Evolutionary conservation across 805 yeast species (phyloP), one percentile per base, ranked within the genome.

Genomic region (Candida incommunis): DNA sequence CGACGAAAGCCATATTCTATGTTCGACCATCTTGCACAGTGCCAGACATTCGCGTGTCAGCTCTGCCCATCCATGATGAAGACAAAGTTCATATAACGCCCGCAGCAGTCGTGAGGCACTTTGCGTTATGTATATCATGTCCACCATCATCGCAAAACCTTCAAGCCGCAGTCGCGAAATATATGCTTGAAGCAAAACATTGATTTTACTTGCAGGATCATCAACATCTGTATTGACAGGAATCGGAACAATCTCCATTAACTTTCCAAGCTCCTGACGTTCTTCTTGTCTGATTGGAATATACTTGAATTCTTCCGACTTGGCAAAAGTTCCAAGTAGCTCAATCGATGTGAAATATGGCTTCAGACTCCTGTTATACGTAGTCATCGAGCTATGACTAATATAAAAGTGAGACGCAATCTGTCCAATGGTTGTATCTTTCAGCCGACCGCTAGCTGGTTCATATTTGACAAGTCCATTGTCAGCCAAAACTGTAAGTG

Each of bases 91-190:
- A 58, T 74, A 78, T 50, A 94, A 72, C 0, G 97, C 96, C 46
- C 96, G 66, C 46, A 88, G 67, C 31, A 92, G 62, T 57, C 99
- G 72, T 2, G 94, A 90, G 1, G 96, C 96, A 35, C 94, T 85
- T 61, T 92, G 97, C 0, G 92, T 82, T 35, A 92, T 76, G 58
- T 84, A 92, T 2, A 85, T 71, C 95, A 88, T 86, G 65, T 92
- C 99, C 0, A 95, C 78, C 72, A 82, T 77, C 48, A 94, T 63
- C 0, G 96, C 96, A 65, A 85, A 84, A 0, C 97, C 97, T 0
- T 82, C 92, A 16, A 92, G 66, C 7, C 69, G 65, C 22, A 88
- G 65, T 29, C 79, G 64, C 1, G 96, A 82, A n/a, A 92, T 83
- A 54, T 83, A 86, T 0, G 95, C 75, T 57, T 92, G 98, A 11